Conservation (phyloP, 2,329 filamentous ascomycete genomes). For the Lomentospora prolificans region DNA sequence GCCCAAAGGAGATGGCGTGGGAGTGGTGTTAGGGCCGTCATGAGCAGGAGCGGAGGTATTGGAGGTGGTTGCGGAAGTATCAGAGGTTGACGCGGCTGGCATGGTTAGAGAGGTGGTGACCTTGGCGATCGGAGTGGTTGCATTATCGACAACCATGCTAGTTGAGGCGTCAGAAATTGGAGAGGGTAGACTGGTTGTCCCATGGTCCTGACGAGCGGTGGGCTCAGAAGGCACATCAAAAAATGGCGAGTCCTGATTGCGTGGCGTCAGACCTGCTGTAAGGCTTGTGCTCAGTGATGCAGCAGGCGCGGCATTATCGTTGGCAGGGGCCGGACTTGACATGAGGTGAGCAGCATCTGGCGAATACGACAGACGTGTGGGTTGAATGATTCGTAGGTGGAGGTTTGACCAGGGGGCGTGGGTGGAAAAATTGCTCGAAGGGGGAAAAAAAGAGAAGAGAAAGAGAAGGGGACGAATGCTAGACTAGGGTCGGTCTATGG, state of each 20-base stretch:
- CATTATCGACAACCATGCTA: background rate
- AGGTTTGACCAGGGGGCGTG: conserved; percentile 4
- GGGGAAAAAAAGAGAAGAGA: background rate
- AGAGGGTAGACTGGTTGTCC: background rate
- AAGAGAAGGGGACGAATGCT: background rate
- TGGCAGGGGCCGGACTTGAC: conserved; percentile 5
- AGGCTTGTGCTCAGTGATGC: conserved; percentile 5
- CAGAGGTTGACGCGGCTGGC: background rate
- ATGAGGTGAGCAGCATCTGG: conserved; percentile 6
- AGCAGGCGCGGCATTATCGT: conserved; percentile 3
- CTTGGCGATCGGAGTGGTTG: background rate
- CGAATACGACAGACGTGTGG: conserved; percentile 5
- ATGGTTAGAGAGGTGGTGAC: background rate
- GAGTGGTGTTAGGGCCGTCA: background rate
- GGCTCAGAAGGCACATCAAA: background rate
- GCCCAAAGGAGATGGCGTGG: background rate
- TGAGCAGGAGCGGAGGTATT: background rate
- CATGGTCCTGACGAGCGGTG: background rate
- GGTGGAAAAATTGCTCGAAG: background rate
- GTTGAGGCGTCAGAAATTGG: background rate
- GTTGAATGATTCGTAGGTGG: conserved; percentile 6
- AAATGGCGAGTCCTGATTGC: background rate
- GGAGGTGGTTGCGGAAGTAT: conserved; percentile 2
- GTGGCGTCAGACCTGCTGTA: conserved; percentile 1
- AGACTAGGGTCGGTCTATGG: background rate